Conservation (phyloP, 2,329 filamentous ascomycete species). For the Pestalotiopsis sp. region DNA sequence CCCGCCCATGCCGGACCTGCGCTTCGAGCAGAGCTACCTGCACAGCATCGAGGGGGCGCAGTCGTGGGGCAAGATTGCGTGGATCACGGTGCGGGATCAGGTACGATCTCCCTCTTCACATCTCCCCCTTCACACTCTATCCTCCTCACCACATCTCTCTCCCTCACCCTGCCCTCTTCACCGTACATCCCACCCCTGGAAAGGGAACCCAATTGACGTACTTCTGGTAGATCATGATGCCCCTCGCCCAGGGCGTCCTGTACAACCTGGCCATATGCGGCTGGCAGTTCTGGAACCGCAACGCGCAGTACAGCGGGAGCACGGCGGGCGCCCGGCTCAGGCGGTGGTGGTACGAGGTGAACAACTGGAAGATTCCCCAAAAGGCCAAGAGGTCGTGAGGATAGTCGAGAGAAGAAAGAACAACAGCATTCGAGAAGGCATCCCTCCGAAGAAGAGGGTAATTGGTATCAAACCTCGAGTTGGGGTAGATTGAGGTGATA, state of each 20-base stretch:
- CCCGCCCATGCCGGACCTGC: slow-evolving; percentile 78
- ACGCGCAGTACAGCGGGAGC: slow-evolving; percentile 74
- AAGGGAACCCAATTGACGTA: background rate
- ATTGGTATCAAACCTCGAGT: too few relatives aligned
- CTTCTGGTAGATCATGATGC: slow-evolving; percentile 70
- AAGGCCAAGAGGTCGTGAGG: slow-evolving; percentile 22
- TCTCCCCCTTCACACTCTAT: too few relatives aligned
- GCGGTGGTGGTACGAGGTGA: slow-evolving; percentile 94
- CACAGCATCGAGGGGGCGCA: slow-evolving; percentile 82
- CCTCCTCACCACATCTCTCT: too few relatives aligned
- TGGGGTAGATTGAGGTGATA: too few relatives aligned
- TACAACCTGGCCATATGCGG: slow-evolving; percentile 85
- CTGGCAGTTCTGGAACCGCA: slow-evolving; percentile 89
- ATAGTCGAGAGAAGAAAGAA: too few relatives aligned
- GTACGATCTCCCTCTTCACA: slow-evolving; percentile 44
- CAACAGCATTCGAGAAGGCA: too few relatives aligned
- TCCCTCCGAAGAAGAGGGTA: background rate
- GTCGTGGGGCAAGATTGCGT: slow-evolving; percentile 75
- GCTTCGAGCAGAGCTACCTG: slow-evolving; percentile 98
- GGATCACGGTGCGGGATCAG: slow-evolving; percentile 89
- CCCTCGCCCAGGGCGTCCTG: slow-evolving; percentile 82
- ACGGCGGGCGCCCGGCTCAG: slow-evolving; percentile 76
- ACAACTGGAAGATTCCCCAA: slow-evolving; percentile 78
- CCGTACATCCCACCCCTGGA: too few relatives aligned
- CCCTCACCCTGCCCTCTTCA: too few relatives aligned